phyloP scores from a whole-genome alignment of 1,139 yeast species.

The Candida sp. region DNA sequence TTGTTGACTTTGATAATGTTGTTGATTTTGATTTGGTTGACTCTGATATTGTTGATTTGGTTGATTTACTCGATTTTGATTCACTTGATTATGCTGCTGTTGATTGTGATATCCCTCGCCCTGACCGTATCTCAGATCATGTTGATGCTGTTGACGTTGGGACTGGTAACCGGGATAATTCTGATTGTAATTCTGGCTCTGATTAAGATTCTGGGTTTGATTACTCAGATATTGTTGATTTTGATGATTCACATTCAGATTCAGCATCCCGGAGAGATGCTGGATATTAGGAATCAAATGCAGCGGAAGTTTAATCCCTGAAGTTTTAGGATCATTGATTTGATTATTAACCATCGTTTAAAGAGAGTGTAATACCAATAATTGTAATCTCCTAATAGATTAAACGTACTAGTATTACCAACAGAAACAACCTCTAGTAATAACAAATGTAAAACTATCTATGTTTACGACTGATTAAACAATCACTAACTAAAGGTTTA shows the following conservation, averaged over 20 bases:
- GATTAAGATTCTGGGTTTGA: conserved; percentile 7
- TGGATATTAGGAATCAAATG: conserved; percentile 26
- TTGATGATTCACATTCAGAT: conserved; percentile 3
- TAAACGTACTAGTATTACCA: too few species aligned
- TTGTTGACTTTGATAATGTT: conserved; percentile 2
- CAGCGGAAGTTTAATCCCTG: conserved; percentile 19
- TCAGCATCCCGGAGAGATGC: not conserved
- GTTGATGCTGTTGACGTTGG: conserved; percentile 8
- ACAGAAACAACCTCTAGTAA: too few species aligned
- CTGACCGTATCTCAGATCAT: not conserved
- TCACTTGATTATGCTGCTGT: conserved; percentile 3
- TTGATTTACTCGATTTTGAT: conserved; percentile 3
- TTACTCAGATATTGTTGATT: too few species aligned
- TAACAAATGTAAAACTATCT: too few species aligned
- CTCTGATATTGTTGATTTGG: conserved; percentile 8
- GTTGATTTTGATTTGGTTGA: conserved; percentile 4
- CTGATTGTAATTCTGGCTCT: conserved; percentile 5
- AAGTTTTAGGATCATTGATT: not conserved
- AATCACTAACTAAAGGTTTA: not conserved
- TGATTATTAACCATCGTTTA: not conserved
- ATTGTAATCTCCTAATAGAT: too few species aligned
- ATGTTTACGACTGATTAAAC: not conserved
- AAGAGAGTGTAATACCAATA: not conserved
- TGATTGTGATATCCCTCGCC: not conserved
- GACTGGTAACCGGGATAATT: conserved; percentile 3